These are phyloP conservation scores for Dorcoceras hygrometricum DNA, from an alignment of 257 asterid genomes.

Conservation along the genomic window DNA sequence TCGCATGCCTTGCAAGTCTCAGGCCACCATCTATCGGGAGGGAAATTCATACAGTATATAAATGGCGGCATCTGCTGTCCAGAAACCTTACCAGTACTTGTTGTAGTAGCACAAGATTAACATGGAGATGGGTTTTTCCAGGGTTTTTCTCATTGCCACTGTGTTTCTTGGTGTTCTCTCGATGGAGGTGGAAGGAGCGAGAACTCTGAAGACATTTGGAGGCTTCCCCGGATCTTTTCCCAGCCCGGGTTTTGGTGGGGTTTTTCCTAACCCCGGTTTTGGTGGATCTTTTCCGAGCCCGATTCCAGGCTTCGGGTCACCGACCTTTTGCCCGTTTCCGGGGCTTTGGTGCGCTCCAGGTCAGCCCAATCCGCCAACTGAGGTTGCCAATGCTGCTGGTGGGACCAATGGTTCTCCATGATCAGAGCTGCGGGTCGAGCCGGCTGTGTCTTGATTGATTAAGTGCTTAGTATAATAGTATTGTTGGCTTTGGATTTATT, in stretches of 20 bases:
- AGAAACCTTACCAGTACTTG: too few species aligned
- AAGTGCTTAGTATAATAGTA: not conserved
- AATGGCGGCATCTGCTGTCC: too few species aligned
- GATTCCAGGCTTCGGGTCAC: conserved; percentile 10
- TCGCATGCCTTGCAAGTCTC: too few species aligned
- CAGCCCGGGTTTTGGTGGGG: conserved; percentile 17
- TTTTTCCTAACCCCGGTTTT: not conserved
- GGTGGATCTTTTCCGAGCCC: conserved; percentile 19
- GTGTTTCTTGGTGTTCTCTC: not conserved
- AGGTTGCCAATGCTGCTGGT: conserved; percentile 12
- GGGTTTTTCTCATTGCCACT: conserved; percentile 17
- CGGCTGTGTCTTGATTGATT: too few species aligned
- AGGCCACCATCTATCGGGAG: too few species aligned
- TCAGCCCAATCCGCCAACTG: conserved; percentile 20
- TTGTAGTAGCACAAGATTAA: not conserved
- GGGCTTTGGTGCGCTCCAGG: conserved; percentile 22
- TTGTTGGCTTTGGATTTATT: not conserved
- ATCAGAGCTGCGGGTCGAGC: not conserved
- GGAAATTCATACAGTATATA: too few species aligned
- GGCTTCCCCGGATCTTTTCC: conserved; percentile 22
- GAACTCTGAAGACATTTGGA: conserved; percentile 29
- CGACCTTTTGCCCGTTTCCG: conserved; percentile 21
- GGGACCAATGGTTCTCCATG: conserved; percentile 26
- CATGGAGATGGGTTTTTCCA: conserved; percentile 32
- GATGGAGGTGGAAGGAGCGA: conserved; percentile 4